A percentile compares a stretch with the other conserved stretches of the same genome.
Conservation (phyloP, 108 stramenopile species). For the Nitzschia palea region DNA sequence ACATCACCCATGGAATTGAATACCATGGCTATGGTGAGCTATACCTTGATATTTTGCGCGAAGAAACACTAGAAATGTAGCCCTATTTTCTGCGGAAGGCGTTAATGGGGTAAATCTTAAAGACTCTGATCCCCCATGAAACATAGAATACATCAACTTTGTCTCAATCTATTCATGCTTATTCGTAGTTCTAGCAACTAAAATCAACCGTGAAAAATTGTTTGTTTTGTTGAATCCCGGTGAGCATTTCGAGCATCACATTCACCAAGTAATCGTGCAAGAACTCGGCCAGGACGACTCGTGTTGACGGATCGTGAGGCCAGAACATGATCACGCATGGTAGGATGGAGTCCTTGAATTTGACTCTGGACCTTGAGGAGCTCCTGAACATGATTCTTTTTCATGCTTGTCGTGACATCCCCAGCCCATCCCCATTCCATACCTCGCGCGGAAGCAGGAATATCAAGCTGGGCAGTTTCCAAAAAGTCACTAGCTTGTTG, state of each 20-base stretch:
- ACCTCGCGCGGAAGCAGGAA: constrained; percentile 19
- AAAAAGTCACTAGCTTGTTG: constrained; percentile 16
- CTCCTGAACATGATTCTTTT: constrained; percentile 14
- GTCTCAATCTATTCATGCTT: too few species aligned
- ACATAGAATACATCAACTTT: too few species aligned
- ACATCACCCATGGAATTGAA: constrained; percentile 26
- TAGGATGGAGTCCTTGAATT: not conserved
- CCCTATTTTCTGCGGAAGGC: too few species aligned
- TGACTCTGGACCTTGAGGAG: constrained; percentile 13
- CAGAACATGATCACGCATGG: constrained; percentile 16
- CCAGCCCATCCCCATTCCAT: constrained; percentile 31
- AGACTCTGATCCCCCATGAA: too few species aligned
- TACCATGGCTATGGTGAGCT: constrained; percentile 34
- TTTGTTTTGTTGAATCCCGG: too few species aligned
- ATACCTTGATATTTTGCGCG: constrained; percentile 35
- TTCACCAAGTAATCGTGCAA: constrained; percentile 28
- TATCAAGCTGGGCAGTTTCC: constrained; percentile 11
- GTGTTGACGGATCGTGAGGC: constrained; percentile 14
- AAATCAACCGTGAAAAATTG: too few species aligned
- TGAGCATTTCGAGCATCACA: constrained; percentile 16
- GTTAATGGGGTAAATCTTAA: too few species aligned
- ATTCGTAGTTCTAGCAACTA: too few species aligned
- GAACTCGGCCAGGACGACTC: constrained; percentile 18
- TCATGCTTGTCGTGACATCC: not conserved
- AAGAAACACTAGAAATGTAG: too few species aligned